Base-by-base conservation (phyloP, 2,329 filamentous ascomycete genomes). In the Biscogniauxia mediterranea region DNA sequence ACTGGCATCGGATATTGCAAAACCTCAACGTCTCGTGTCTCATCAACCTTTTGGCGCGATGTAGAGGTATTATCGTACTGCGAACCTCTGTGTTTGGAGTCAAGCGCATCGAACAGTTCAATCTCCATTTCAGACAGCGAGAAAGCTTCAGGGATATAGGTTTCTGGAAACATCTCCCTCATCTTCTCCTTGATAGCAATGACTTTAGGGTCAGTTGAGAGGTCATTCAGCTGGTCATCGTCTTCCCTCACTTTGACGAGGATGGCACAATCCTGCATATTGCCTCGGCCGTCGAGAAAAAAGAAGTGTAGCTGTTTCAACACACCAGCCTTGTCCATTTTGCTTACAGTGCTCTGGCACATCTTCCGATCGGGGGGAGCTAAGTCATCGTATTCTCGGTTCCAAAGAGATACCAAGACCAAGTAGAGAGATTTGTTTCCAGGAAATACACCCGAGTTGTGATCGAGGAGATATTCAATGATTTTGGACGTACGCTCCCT, bases 371-470 rank as follows among this genome's bases (percentile, higher is more conserved):
- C 72, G 11, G 70, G 83, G 23, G 77, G 74, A 3, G 75, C 70
- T 50, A 81, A 73, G 38, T 71, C 72, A 1, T 71, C 67, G 52
- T 80, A 81, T 7, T 72, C 70, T n/a, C 73, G 72, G 9, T 74
- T 69, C 78, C 83, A 86, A 7, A 80, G 70, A 9, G 75, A 74
- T 15, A 77, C 74, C 3, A 84, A 68, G 1, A 80, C 79, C 60
- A 80, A 78, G 74, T 81, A 84, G 4, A 86, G 70, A 3, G 80
- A 74, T 50, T 78, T 76, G 23, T 81, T 81, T 17, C 81, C 80
- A 1, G 84, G 81, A 52, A 86, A 81, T 1, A 81, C 80, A 0
- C 83, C 83, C 1, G 69, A 69, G 52, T 76, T 79, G 25, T 71
- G 69, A 50, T 74, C 70, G 13, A 83, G 70, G 9, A 82, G 71